A percentile compares a stretch with the other conserved stretches of the same genome.
Conservation (phyloP, 371 early-diverging fungal genomes). For the Rhizopus stolonifer region DNA sequence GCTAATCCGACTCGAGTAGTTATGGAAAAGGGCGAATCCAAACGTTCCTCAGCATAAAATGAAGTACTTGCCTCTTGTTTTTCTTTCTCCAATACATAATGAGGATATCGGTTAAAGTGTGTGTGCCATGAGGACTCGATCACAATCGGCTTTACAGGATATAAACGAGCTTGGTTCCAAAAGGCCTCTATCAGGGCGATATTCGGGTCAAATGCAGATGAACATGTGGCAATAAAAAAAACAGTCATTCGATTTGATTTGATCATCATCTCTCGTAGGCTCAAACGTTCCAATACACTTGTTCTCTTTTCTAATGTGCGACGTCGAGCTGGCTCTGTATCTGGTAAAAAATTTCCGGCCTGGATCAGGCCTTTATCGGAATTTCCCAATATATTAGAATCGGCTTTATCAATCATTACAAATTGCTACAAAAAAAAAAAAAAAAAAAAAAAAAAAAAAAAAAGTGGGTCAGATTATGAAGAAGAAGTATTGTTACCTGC, state of each 20-base stretch:
- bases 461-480: too few relatives aligned
- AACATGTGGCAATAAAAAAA: conserved; percentile 7
- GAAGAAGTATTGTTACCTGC: conserved; percentile 15
- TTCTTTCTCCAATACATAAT: conserved; percentile 10
- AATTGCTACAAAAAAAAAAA: not conserved
- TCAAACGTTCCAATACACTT: not conserved
- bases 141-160: conserved; percentile 12
- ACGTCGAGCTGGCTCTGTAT: not conserved
- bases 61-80: conserved; percentile 4
- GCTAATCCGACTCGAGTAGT: conserved; percentile 7
- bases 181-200: conserved; percentile 4
- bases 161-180: conserved; percentile 5
- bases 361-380: conserved; percentile 17
- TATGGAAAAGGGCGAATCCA: conserved; percentile 8
- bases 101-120: not conserved
- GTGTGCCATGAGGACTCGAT: conserved; percentile 16
- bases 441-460: too few relatives aligned
- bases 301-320: not conserved
- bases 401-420: not conserved
- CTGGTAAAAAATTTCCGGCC: conserved; percentile 20
- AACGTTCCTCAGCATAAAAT: conserved; percentile 16
- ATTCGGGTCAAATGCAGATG: not conserved
- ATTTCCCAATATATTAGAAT: conserved; percentile 4
- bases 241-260: not conserved
- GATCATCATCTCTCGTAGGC: conserved; percentile 7